Percentiles rank a stretch among this genome's conserved stretches.
Conservation (phyloP, 805 yeast genomes). For the Zygoascus biomembranicola region DNA sequence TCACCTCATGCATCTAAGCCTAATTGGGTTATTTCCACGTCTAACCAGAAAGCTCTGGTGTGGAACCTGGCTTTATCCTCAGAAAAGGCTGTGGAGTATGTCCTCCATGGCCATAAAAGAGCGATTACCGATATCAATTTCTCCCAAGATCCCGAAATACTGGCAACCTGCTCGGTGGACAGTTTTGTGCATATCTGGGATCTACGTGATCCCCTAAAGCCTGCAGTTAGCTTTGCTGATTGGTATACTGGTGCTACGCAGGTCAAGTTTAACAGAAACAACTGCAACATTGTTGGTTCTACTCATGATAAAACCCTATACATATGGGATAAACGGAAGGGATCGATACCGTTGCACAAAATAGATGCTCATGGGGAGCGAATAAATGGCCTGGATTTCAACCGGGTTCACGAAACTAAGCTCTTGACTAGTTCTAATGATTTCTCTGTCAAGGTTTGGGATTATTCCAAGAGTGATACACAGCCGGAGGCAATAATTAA, state of each 20-base stretch:
- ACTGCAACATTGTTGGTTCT: constrained; percentile 72
- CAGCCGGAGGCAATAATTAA: constrained; percentile 51
- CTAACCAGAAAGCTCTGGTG: constrained; percentile 89
- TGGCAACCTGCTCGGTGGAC: constrained; percentile 92
- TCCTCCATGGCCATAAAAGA: constrained; percentile 80
- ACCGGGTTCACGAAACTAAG: constrained; percentile 47
- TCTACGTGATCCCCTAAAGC: constrained; percentile 62
- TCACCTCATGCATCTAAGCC: constrained; percentile 83
- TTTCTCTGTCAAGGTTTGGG: constrained; percentile 77
- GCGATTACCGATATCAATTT: constrained; percentile 96
- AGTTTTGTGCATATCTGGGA: constrained; percentile 88
- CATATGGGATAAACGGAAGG: constrained; percentile 84
- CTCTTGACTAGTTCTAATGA: constrained; percentile 84
- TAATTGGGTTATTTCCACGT: constrained; percentile 86
- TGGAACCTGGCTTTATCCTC: constrained; percentile 82
- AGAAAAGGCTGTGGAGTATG: constrained; percentile 71
- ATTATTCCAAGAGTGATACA: constrained; percentile 28
- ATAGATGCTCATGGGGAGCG: constrained; percentile 75
- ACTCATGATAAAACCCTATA: constrained; percentile 75
- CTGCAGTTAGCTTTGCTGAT: constrained; percentile 76
- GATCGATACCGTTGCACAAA: constrained; percentile 62
- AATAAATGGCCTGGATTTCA: constrained; percentile 84
- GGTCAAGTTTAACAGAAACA: constrained; percentile 82
- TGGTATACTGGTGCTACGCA: constrained; percentile 94
- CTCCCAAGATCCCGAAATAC: constrained; percentile 72